phyloP scores from a whole-genome alignment of 2,329 filamentous ascomycete genomes.

The Epichloe hybrida region DNA sequence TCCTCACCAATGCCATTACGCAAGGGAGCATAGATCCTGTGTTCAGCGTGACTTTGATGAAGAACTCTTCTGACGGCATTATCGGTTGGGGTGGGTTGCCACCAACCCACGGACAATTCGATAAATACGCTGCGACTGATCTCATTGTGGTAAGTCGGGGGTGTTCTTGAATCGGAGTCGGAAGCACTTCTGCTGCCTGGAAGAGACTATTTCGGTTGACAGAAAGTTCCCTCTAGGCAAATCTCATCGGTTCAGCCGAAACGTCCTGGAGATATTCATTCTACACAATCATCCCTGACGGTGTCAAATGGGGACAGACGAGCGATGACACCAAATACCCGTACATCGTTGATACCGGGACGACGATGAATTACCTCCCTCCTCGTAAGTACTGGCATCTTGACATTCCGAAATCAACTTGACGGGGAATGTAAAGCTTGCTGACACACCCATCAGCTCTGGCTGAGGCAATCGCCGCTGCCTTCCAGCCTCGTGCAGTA shows the following conservation, averaged over 20 bases:
- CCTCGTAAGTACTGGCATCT: slow-evolving; percentile 22
- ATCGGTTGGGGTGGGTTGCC: slow-evolving; percentile 35
- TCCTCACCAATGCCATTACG: slow-evolving; percentile 33
- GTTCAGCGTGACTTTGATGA: slow-evolving; percentile 35
- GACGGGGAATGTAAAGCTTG: neutral
- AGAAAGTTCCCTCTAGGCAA: slow-evolving; percentile 22
- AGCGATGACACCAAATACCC: slow-evolving; percentile 30
- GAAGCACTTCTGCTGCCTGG: neutral
- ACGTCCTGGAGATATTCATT: slow-evolving; percentile 34
- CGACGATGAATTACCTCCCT: slow-evolving; percentile 36
- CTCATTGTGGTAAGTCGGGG: slow-evolving; percentile 30
- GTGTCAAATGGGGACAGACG: slow-evolving; percentile 29
- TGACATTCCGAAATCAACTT: neutral
- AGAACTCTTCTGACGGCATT: slow-evolving; percentile 31
- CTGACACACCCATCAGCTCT: slow-evolving; percentile 22
- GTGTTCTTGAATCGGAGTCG: too few relatives aligned
- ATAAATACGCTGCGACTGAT: slow-evolving; percentile 21
- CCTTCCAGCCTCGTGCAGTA: slow-evolving; percentile 32
- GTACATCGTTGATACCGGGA: slow-evolving; percentile 39
- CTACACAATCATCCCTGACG: slow-evolving; percentile 39
- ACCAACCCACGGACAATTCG: slow-evolving; percentile 19
- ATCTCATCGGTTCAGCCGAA: slow-evolving; percentile 23
- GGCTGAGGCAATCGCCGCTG: slow-evolving; percentile 30
- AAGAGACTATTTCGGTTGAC: neutral
- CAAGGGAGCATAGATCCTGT: slow-evolving; percentile 30